These are phyloP conservation scores for Clonostachys rosea DNA, from an alignment of 2,329 filamentous ascomycete genomes.

Conservation along the genomic window DNA sequence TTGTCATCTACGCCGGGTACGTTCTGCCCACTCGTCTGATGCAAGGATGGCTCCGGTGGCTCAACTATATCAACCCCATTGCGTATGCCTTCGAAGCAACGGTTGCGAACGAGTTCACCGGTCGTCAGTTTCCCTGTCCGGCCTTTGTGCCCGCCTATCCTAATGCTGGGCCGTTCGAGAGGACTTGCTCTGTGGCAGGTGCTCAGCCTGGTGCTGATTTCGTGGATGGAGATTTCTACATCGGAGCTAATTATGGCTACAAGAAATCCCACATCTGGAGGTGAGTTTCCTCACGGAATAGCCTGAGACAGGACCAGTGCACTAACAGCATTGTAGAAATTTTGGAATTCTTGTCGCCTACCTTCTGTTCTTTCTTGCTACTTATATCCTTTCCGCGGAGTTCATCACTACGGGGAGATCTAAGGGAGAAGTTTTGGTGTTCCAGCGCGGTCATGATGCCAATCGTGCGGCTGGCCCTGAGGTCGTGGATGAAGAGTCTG, in stretches of 20 bases:
- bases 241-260: constrained; percentile 47
- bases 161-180: constrained; percentile 30
- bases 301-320: neutral
- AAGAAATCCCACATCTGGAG: constrained; percentile 51
- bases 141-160: constrained; percentile 42
- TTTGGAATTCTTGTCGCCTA: constrained; percentile 67
- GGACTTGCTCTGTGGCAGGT: constrained; percentile 51
- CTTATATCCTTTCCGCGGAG: constrained; percentile 61
- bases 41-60: constrained; percentile 67
- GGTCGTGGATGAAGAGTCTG: no score
- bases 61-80: constrained; percentile 61
- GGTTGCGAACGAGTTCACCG: constrained; percentile 47
- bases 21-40: constrained; percentile 47
- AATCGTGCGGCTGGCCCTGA: constrained; percentile 19
- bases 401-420: constrained; percentile 64
- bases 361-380: constrained; percentile 52
- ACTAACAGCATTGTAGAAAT: constrained; percentile 39
- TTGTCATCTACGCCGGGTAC: constrained; percentile 59
- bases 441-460: constrained; percentile 48
- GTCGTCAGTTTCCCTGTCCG: constrained; percentile 43
- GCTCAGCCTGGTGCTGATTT: constrained; percentile 35
- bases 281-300: neutral
- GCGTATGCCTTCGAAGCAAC: constrained; percentile 62
- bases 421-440: constrained; percentile 72
- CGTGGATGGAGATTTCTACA: constrained; percentile 49